phyloP scores from a whole-genome alignment of 805 yeast genomes.

The Saccharomycopsis microspora region DNA sequence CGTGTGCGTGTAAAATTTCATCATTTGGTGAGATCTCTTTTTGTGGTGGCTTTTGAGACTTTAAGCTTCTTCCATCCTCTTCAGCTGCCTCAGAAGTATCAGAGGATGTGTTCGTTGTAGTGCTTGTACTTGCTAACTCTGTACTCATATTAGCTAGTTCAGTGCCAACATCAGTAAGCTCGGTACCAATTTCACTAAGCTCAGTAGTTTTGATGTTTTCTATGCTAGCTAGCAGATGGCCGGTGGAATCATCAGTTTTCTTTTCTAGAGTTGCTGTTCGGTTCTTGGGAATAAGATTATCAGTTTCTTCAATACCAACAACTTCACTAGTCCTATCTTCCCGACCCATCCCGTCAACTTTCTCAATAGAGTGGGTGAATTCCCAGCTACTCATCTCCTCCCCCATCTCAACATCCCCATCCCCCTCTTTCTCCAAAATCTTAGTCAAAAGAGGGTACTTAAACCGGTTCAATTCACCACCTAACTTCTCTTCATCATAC shows the following conservation, averaged over 20 bases:
- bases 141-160: neutral
- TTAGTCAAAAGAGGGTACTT: slow-evolving; percentile 13
- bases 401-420: slow-evolving; percentile 2
- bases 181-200: neutral
- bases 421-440: slow-evolving; percentile 3
- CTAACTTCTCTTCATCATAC: slow-evolving; percentile 6
- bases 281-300: neutral
- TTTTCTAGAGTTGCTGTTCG: neutral
- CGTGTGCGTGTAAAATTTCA: neutral
- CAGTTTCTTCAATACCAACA: neutral
- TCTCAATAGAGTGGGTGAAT: neutral
- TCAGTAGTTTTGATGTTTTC: too few relatives aligned
- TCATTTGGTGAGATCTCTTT: neutral
- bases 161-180: neutral
- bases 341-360: neutral
- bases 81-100: too few relatives aligned
- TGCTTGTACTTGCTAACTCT: neutral
- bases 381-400: neutral
- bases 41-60: neutral
- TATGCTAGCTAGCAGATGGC: neutral
- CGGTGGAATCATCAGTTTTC: neutral
- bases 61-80: neutral
- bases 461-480: slow-evolving; percentile 6
- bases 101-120: neutral
- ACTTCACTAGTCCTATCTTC: neutral